phyloP scores from a whole-genome alignment of 768 basidiomycete species.

The Crepidotus variabilis region DNA sequence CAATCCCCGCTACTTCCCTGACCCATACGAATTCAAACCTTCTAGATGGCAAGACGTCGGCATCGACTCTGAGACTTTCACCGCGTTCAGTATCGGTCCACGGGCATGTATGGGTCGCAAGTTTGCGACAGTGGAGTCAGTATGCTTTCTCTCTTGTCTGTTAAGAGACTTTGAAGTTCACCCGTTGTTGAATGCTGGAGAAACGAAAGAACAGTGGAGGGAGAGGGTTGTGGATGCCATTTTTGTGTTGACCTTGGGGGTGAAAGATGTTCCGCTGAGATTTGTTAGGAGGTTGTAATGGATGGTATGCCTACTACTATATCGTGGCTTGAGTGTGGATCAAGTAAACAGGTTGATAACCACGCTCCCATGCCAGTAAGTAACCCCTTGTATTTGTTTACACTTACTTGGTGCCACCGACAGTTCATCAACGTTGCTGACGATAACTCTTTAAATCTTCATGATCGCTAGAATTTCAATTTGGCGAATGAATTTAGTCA shows the following conservation, averaged over 20 bases:
- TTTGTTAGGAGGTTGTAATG: constrained; percentile 24
- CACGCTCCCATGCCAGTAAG: too few species aligned
- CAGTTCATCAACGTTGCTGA: too few species aligned
- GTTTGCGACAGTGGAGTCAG: constrained; percentile 50
- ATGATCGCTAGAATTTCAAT: too few species aligned
- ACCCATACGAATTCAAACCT: constrained; percentile 45
- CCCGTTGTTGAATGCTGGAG: constrained; percentile 34
- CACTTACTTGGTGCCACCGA: too few species aligned
- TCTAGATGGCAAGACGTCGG: constrained; percentile 47
- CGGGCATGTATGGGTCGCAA: constrained; percentile 52
- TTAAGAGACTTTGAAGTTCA: constrained; percentile 53
- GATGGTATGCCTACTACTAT: too few species aligned
- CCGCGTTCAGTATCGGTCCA: constrained; percentile 48
- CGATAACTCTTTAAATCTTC: too few species aligned
- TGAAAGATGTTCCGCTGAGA: constrained; percentile 28
- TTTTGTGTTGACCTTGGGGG: constrained; percentile 30
- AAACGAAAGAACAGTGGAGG: constrained; percentile 36
- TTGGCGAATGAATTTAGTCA: too few species aligned
- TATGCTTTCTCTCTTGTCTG: constrained; percentile 48
- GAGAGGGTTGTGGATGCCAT: constrained; percentile 32
- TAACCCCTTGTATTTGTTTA: too few species aligned
- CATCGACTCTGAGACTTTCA: constrained; percentile 38
- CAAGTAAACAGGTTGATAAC: too few species aligned
- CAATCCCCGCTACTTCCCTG: constrained; percentile 46
- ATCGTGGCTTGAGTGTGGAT: too few species aligned